These are phyloP conservation scores for Fusarium avenaceum DNA, from an alignment of 2,329 filamentous ascomycete species.

Conservation along the genomic window DNA sequence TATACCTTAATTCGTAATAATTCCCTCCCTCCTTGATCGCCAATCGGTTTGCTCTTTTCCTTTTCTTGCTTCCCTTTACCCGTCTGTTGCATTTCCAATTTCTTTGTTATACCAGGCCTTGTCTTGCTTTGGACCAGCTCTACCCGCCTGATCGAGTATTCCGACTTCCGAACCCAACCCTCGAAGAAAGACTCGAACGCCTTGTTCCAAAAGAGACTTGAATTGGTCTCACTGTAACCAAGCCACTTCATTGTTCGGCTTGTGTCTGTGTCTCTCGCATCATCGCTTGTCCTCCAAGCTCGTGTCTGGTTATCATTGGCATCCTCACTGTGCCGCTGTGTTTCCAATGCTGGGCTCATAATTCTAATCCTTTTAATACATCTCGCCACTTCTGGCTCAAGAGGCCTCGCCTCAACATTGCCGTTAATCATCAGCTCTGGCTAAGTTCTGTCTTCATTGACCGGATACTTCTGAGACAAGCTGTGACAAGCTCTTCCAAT, in stretches of 20 bases:
- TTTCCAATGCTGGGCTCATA: slow-evolving; percentile 48
- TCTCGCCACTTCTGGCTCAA: slow-evolving; percentile 33
- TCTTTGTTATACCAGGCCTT: slow-evolving; percentile 15
- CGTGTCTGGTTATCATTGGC: slow-evolving; percentile 39
- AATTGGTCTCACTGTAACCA: slow-evolving; percentile 37
- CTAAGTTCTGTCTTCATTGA: slow-evolving; percentile 16
- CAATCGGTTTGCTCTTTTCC: slow-evolving; percentile 14
- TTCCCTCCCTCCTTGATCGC: slow-evolving; percentile 28
- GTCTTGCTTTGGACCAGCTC: slow-evolving; percentile 17
- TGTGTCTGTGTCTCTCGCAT: slow-evolving; percentile 26
- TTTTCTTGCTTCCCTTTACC: slow-evolving; percentile 22
- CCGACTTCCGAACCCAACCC: slow-evolving; percentile 27
- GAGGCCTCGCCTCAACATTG: slow-evolving; percentile 27
- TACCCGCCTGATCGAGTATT: slow-evolving; percentile 13
- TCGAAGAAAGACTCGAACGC: slow-evolving; percentile 24
- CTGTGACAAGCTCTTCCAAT: slow-evolving; percentile 37
- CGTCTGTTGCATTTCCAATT: slow-evolving; percentile 20
- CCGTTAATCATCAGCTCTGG: slow-evolving; percentile 3
- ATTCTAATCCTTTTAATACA: slow-evolving; percentile 52
- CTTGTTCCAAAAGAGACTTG: slow-evolving; percentile 33
- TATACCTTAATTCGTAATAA: slow-evolving; percentile 39
- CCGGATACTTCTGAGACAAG: slow-evolving; percentile 41
- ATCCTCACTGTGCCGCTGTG: slow-evolving; percentile 41
- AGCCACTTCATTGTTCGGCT: slow-evolving; percentile 38
- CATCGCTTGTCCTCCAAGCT: slow-evolving; percentile 35